phyloP scores from a whole-genome alignment of 805 yeast genomes.

The Pichia cabralensis region DNA sequence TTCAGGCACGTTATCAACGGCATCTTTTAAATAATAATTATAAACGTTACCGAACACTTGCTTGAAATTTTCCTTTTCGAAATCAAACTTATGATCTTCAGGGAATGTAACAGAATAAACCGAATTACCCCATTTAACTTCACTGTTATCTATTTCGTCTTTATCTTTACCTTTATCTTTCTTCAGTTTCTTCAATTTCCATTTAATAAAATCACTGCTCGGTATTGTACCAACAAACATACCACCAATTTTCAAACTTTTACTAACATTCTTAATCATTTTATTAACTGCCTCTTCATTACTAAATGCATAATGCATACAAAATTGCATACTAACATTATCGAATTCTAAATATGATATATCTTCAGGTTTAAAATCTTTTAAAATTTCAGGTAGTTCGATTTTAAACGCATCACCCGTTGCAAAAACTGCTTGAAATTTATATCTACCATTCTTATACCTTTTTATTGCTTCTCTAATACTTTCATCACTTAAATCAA shows the following conservation, averaged over 20 bases:
- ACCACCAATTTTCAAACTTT: conserved; percentile 74
- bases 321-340: conserved; percentile 82
- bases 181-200: conserved; percentile 45
- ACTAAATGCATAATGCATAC: conserved; percentile 91
- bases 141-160: conserved; percentile 17
- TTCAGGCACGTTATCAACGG: conserved; percentile 94
- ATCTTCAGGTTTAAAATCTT: conserved; percentile 52
- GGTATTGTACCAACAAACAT: conserved; percentile 91
- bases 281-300: conserved; percentile 69
- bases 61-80: conserved; percentile 62
- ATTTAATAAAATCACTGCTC: conserved; percentile 71
- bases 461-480: conserved; percentile 76
- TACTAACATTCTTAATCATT: conserved; percentile 64
- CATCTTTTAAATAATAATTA: conserved; percentile 76
- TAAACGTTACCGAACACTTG: conserved; percentile 80
- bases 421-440: conserved; percentile 56
- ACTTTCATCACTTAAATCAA: conserved; percentile 86
- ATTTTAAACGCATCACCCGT: conserved; percentile 87
- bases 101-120: conserved; percentile 76
- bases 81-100: conserved; percentile 32
- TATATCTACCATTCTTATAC: conserved; percentile 40
- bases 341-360: conserved; percentile 62
- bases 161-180: conserved; percentile 24
- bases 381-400: conserved; percentile 56
- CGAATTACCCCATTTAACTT: conserved; percentile 72